Base-by-base conservation (phyloP, 2,329 filamentous ascomycete genomes). In the Colletotrichum sidae region DNA sequence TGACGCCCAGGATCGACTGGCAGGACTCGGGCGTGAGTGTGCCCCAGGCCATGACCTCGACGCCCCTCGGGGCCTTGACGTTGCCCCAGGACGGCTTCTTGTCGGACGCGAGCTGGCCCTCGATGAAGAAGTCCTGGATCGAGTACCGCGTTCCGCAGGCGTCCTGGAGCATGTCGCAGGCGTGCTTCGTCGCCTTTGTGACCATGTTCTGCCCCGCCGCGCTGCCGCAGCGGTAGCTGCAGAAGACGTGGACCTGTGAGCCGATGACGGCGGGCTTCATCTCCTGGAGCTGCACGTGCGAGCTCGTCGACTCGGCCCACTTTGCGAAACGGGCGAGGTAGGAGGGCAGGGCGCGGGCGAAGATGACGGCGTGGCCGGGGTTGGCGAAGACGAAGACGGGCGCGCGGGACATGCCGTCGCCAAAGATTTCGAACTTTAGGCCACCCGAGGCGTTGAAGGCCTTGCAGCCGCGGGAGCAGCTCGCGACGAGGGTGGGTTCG, bases 191-290 rank as follows among this genome's bases (percentile, higher is more conserved):
- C 2, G 57, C 49, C 17, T 60, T 60, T 6, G 57, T 60, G 33
- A 60, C 49, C 57, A 53, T 60, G 41, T 60, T 60, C 57, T 60
- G 49, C 8, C 57, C 57, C 34, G 57, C 50, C 10, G 49, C 57
- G 35, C 42, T 25, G 11, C 57, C 57, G 17, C 57, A 60, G 8
- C 35, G 13, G 34, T 60, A 60, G 33, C 47, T 60, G 41, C 41
- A 60, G 13, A 60, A 38, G 33, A 60, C n/a, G 39, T 53, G 49
- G 10, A 60, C 57, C 50, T 54, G 50, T 2, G 57, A 54, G 10
- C 57, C 57, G 34, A 60, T 60, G 41, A 60, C 42, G 10, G 49
- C 9, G 35, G 50, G 41, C 42, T 39, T 51, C 50, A 54, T 39
- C 25, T 53, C 49, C 13, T 53, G 57, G 35, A 60, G 50, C 12